These are phyloP conservation scores for Hebeloma cylindrosporum DNA, from an alignment of 768 basidiomycete genomes.

Conservation along the genomic window DNA sequence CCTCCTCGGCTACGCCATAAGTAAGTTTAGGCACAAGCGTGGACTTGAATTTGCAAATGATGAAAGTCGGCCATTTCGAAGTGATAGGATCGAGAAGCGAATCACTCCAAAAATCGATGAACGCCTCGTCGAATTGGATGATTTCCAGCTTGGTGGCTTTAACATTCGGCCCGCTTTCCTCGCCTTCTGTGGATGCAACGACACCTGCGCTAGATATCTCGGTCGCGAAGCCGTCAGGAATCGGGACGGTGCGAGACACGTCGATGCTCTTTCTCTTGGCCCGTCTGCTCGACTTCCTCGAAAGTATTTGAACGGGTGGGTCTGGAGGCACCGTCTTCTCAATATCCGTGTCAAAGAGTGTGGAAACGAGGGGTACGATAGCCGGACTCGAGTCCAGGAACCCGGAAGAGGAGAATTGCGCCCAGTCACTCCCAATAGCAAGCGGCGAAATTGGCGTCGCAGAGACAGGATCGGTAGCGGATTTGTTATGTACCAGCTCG, in stretches of 20 bases:
- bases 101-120: slow-evolving; percentile 82
- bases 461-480: slow-evolving; percentile 31
- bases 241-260: slow-evolving; percentile 7
- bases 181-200: slow-evolving; percentile 2
- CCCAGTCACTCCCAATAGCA: slow-evolving; percentile 54
- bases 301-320: slow-evolving; percentile 16
- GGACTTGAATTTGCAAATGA: slow-evolving; percentile 65
- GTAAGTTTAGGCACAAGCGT: slow-evolving; percentile 23
- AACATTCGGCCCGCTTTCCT: slow-evolving; percentile 35
- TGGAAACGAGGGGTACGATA: slow-evolving; percentile 49
- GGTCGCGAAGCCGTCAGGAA: slow-evolving; percentile 2
- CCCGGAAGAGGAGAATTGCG: slow-evolving; percentile 64
- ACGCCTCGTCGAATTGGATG: slow-evolving; percentile 75
- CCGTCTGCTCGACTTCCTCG: slow-evolving; percentile 26
- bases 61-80: slow-evolving; percentile 64
- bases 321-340: slow-evolving; percentile 40
- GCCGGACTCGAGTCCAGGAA: slow-evolving; percentile 47
- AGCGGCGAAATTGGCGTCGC: slow-evolving; percentile 28
- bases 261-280: slow-evolving; percentile 28
- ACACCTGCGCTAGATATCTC: no score
- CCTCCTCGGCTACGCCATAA: slow-evolving; percentile 28
- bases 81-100: slow-evolving; percentile 69
- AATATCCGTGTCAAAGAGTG: slow-evolving; percentile 58
- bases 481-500: slow-evolving; percentile 28
- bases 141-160: slow-evolving; percentile 44